Percentiles rank a stretch among this genome's conserved stretches.
These are phyloP conservation scores for Fusarium piperis DNA, from an alignment of 2,329 filamentous ascomycete genomes.

Conservation along the genomic window DNA sequence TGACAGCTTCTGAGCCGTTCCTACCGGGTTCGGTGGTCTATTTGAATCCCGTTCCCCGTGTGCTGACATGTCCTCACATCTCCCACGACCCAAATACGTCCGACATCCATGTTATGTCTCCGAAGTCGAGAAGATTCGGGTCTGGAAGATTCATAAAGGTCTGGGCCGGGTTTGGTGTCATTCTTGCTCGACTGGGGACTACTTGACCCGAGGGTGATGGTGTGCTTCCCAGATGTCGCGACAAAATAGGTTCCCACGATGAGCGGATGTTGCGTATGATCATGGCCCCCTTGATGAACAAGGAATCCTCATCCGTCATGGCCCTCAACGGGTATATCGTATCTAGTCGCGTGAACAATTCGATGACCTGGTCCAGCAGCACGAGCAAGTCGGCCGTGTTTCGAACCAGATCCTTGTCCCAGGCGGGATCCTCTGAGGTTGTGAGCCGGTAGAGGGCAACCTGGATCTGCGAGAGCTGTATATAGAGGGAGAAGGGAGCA, in stretches of 20 bases:
- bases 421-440: conserved; percentile 51
- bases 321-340: conserved; percentile 42
- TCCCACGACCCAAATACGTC: conserved; percentile 52
- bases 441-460: conserved; percentile 52
- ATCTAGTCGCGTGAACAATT: conserved; percentile 44
- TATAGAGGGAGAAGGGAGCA: conserved; percentile 47
- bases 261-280: conserved; percentile 48
- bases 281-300: conserved; percentile 48
- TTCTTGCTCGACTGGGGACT: conserved; percentile 17
- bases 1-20: background rate
- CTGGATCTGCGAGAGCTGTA: conserved; percentile 49
- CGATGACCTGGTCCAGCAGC: conserved; percentile 48
- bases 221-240: conserved; percentile 42
- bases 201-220: conserved; percentile 45
- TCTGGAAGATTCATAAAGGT: conserved; percentile 34
- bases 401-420: conserved; percentile 52
- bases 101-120: conserved; percentile 51
- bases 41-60: background rate
- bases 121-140: conserved; percentile 45
- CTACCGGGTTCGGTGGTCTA: background rate
- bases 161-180: conserved; percentile 17
- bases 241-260: conserved; percentile 50
- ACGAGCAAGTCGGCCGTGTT: conserved; percentile 48
- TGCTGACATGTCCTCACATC: conserved; percentile 32
- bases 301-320: conserved; percentile 42